Conservation (phyloP, 306 rosid species). For the Acacia confusa region DNA sequence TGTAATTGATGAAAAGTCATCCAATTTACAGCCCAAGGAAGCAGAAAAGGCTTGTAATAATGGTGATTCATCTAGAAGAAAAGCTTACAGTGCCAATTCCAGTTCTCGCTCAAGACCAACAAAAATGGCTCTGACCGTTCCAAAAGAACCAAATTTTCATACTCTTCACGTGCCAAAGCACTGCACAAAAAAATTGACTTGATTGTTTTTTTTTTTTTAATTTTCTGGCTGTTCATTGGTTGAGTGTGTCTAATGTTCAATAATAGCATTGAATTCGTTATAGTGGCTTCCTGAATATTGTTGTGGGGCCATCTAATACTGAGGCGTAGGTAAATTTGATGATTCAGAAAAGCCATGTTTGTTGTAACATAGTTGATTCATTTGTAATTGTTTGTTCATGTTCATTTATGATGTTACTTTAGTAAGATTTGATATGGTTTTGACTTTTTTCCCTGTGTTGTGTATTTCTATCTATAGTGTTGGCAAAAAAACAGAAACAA, state of each 20-base stretch:
- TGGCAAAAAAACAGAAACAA: not conserved
- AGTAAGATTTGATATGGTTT: not conserved
- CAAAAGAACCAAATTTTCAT: conserved; percentile 76
- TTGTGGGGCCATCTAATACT: not conserved
- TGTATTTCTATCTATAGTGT: too few relatives aligned
- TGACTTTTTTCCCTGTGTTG: too few relatives aligned
- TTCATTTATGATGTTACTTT: not conserved
- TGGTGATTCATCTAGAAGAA: conserved; percentile 32
- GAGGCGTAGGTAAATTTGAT: not conserved
- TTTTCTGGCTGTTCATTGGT: not conserved
- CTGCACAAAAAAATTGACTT: conserved; percentile 34
- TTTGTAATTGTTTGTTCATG: not conserved
- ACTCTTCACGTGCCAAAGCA: conserved; percentile 51
- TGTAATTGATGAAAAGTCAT: conserved; percentile 48
- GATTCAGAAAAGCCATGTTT: not conserved
- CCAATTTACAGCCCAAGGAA: conserved; percentile 40
- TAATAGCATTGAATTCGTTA: conserved; percentile 44
- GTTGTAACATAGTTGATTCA: conserved; percentile 3
- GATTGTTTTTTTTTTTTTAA: not conserved
- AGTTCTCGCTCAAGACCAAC: conserved; percentile 45
- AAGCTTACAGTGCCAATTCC: conserved; percentile 22
- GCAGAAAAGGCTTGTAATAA: conserved; percentile 39
- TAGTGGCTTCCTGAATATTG: not conserved
- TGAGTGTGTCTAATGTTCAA: conserved; percentile 35
- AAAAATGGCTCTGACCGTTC: conserved; percentile 53